Evolutionary conservation across 2,329 filamentous ascomycete genomes (phyloP).

Genomic region (Mariannaea elegans): DNA sequence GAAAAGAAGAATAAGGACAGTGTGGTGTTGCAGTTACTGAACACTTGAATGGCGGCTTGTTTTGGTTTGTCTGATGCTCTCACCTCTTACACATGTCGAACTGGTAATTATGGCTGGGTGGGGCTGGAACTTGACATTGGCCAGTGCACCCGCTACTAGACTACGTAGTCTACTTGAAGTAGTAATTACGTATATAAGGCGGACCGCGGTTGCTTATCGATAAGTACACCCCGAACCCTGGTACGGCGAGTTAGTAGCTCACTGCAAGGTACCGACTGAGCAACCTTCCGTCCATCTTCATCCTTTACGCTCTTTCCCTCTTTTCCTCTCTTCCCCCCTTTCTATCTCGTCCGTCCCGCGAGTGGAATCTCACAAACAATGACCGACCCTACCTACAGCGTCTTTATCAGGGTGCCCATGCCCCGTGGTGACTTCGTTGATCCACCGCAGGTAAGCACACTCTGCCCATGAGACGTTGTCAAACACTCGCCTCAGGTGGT

Average conservation of each 20-base stretch:
- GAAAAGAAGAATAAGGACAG: too few relatives aligned
- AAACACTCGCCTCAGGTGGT: conserved; percentile 25
- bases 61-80: not conserved
- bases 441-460: conserved; percentile 76
- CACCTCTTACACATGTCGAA: not conserved
- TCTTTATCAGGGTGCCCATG: conserved; percentile 89
- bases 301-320: conserved; percentile 18
- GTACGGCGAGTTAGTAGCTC: conserved; percentile 1
- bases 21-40: not conserved
- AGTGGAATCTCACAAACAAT: conserved; percentile 42
- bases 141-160: conserved; percentile 2
- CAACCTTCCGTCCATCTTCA: conserved; percentile 17
- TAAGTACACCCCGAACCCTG: conserved; percentile 22
- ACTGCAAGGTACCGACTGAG: conserved; percentile 23
- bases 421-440: conserved; percentile 88
- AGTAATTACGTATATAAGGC: too few relatives aligned
- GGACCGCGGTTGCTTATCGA: conserved; percentile 29
- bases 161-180: too few relatives aligned
- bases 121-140: conserved; percentile 4
- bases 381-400: conserved; percentile 70
- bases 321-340: conserved; percentile 26
- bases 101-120: too few relatives aligned
- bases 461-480: conserved; percentile 21
- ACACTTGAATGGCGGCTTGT: not conserved
- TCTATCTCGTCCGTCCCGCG: conserved; percentile 15